Evolutionary conservation across 2,329 filamentous ascomycete species (phyloP), one percentile per base, ranked within the genome.

Genomic region (Chaetoscypha palmicola): DNA sequence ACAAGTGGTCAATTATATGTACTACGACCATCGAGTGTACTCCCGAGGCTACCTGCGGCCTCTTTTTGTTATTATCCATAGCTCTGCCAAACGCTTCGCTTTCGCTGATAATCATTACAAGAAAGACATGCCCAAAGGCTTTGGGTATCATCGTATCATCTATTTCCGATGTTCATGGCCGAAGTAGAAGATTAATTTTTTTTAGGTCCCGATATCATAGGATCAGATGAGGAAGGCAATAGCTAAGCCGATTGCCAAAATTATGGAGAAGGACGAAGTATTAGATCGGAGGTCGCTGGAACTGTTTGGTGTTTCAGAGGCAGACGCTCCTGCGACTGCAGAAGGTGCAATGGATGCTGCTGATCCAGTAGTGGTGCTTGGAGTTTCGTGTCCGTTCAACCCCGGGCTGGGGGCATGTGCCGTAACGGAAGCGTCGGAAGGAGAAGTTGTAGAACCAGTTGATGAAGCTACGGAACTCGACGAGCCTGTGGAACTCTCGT

Each of bases 341-440:
- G 51, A 52, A 17, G 55, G 57, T 17, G 58, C 52, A 22, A 20
- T 11, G 17, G 38, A 31, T 39, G 33, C 17, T 14, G 36, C 40
- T 17, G 48, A 36, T 17, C 35, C 40, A 10, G 42, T 42, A 23
- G 37, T 28, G 24, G 45, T 35, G 23, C 54, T 49, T 4, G 61
- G 50, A 11, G 65, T 64, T 44, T 65, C 62, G 41, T 68, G 62
- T 22, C 66, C 65, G 43, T 61, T 60, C 16, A 67, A 53, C 2
- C 66, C 68, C 5, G 59, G 55, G 20, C n/a, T n/a, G n/a, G 14
- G 11, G 21, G 16, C 21, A n/a, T 17, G 28, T 19, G 39, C 5
- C 3, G 57, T 53, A 36, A 31, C 30, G 36, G 40, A 30, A 21
- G 36, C 14, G 10, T 22, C 38, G 30, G 41, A 33, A 22, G 30